Evolutionary conservation across 352 stramenopile species (phyloP), one percentile per base, ranked within the genome.

Genomic region (Globisporangium carolinianum): DNA sequence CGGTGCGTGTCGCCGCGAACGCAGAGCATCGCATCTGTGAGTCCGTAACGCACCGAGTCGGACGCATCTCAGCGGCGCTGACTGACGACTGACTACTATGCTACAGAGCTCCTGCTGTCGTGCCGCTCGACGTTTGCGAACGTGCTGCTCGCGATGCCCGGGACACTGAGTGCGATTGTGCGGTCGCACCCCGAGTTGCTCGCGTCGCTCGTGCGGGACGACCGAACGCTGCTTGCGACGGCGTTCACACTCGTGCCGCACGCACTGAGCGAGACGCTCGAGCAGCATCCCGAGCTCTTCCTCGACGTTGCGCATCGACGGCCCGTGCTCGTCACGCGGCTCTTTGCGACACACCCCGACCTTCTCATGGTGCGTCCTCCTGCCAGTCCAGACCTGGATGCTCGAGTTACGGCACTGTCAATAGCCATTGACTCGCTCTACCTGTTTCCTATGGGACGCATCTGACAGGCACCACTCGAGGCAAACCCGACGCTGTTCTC

Each of bases 291-390:
- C 3, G 77, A 86, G 48, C 74, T 83, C 46, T 77, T 91, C n/a
- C 61, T 87, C 0, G 78, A 90, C 47, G 63, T 89, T 47, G 82
- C 82, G 4, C 77, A 89, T 18, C 70, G 79, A 4, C 86, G 83
- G 41, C 82, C 82, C 1, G 64, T 58, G 8, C 65, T 91, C 4
- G 65, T 91, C n/a, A 72, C 72, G 8, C 55, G 69, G 11, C 51
- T 91, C 6, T 90, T 91, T 61, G 61, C 72, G 6, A 83, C 81
- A 17, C 72, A 86, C 50, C 82, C 79, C 9, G 82, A 91, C 51
- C 48, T 91, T 10, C 60, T 91, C 36, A 67, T 90, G 53, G 79
- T 89, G 61, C 14, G 61, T 51, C 24, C 12, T 35, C 15, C 35
- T 14, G 38, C 14, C 10, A 54, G 35, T 17, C 12, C 9, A 42